A percentile compares a stretch with the other conserved stretches of the same genome.
Conservation (phyloP, 257 asterid species). For the Agastache rugosa region DNA sequence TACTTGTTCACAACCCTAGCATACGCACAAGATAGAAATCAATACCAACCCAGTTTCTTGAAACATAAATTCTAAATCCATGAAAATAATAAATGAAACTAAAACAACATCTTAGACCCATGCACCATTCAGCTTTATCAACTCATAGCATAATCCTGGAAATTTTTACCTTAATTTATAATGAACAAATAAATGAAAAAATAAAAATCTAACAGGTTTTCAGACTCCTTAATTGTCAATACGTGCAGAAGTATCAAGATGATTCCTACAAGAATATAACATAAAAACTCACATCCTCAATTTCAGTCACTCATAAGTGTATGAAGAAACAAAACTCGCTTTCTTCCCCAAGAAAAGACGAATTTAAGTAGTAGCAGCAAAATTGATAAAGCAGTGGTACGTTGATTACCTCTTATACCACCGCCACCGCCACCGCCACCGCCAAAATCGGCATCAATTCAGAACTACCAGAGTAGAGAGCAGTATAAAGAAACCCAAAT, state of each 20-base stretch:
- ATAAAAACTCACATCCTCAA: background rate
- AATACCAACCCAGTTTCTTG: background rate
- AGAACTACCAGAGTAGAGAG: background rate
- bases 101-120: background rate
- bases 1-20: conserved; percentile 34
- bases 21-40: background rate
- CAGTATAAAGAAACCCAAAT: too few species aligned
- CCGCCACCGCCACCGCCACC: background rate
- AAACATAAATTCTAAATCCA: background rate
- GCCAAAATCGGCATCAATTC: background rate
- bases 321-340: background rate
- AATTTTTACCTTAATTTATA: background rate
- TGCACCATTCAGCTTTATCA: background rate
- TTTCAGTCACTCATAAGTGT: background rate
- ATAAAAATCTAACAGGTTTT: background rate
- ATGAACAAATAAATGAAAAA: background rate
- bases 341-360: background rate
- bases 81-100: background rate
- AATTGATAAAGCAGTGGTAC: background rate
- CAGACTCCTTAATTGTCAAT: background rate
- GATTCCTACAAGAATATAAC: background rate
- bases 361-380: too few species aligned
- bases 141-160: background rate
- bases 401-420: background rate
- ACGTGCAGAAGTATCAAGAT: background rate